Evolutionary conservation across 2,329 filamentous ascomycete genomes (phyloP), one percentile per base, ranked within the genome.

Genomic region (Ceratocystis huliohia): DNA sequence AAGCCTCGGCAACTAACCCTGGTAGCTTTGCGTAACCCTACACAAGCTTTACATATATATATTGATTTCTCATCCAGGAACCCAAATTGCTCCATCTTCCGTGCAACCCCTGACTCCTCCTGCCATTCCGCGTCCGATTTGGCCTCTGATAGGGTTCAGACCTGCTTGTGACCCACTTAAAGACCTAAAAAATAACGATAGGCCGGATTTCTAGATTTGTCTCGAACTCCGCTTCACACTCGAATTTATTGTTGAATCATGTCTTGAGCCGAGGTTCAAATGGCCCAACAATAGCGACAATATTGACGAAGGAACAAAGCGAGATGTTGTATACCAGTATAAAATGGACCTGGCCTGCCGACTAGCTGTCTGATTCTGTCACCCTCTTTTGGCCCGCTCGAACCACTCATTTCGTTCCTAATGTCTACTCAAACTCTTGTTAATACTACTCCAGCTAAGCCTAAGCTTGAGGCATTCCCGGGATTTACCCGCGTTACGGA

Each of bases 401-500:
- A 41, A 41, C 10, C 37, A 4, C 37, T 41, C 37, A 15, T 41
- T 15, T 41, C 13, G 37, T 41, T 41, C 37, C 15, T 1, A 41
- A 65, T 44, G 64, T 46, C 30, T n/a, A 37, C 22, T 46, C 62
- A 64, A 15, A 56, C 48, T 59, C 22, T 20, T 28, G 63, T 8
- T 37, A 17, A 46, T 22, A 48, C 46, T 30, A 33, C 30, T 25
- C 6, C 30, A 28, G 33, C 41, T n/a, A 62, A 62, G 61, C 5
- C 61, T 46, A 73, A 72, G 61, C 25, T 63, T 7, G 68, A 72
- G 17, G 64, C 70, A 10, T 74, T 78, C 48, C 74, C 76, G 22
- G 79, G 80, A 69, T 82, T 82, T 73, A 77, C 73, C 1, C 73
- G 76, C 70, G 73, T 82, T 68, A 77, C 75, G 56, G 74, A 79